A percentile compares a stretch with the other conserved stretches of the same genome.
These are phyloP conservation scores for Claviceps cyperi DNA, from an alignment of 2,329 filamentous ascomycete species.

Conservation along the genomic window DNA sequence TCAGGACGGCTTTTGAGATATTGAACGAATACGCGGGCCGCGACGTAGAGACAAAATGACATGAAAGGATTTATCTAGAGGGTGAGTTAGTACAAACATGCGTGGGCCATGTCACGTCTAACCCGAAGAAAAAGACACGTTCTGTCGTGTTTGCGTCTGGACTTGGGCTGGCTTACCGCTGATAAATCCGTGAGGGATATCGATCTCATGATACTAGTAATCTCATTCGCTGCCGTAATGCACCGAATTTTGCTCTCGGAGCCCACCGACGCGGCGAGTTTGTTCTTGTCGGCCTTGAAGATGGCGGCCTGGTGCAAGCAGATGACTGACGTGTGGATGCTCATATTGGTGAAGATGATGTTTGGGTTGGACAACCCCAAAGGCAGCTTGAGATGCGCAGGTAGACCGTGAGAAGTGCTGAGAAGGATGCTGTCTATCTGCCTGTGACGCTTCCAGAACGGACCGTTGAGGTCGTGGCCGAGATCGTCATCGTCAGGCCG, in stretches of 20 bases:
- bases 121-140: background rate
- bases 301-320: conserved; percentile 98
- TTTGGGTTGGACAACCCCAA: conserved; percentile 64
- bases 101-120: no score
- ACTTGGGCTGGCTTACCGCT: conserved; percentile 34
- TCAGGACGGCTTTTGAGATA: conserved; percentile 90
- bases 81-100: no score
- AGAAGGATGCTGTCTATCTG: conserved; percentile 80
- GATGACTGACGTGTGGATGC: conserved; percentile 89
- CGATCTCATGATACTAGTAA: conserved; percentile 89
- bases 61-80: conserved; percentile 84
- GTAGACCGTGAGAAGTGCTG: conserved; percentile 74
- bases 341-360: conserved; percentile 90
- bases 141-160: background rate
- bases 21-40: conserved; percentile 86
- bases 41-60: conserved; percentile 92
- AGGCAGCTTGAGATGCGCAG: conserved; percentile 65
- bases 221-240: conserved; percentile 84
- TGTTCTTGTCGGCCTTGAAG: conserved; percentile 88
- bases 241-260: conserved; percentile 87
- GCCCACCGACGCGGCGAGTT: conserved; percentile 59
- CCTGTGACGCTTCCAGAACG: conserved; percentile 91
- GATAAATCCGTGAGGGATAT: conserved; percentile 81
- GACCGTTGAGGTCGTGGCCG: conserved; percentile 77
- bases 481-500: conserved; percentile 68